Evolutionary conservation across 768 basidiomycete species (phyloP).

Genomic region (Phylloporus arenicola): DNA sequence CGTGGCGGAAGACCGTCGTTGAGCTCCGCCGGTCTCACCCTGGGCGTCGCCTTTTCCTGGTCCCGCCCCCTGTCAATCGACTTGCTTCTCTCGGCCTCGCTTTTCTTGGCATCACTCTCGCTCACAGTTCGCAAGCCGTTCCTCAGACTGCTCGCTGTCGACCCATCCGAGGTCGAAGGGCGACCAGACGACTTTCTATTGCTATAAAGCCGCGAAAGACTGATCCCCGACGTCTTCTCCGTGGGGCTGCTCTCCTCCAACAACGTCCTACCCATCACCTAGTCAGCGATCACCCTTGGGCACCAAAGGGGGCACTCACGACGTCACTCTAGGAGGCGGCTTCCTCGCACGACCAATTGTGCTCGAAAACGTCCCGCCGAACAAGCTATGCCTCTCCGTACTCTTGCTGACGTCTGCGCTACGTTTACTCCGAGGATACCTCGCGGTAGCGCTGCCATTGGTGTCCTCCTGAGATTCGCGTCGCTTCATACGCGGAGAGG

Average conservation of each 20-base stretch:
- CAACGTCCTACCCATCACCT: constrained; percentile 20
- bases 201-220: constrained; percentile 43
- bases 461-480: constrained; percentile 24
- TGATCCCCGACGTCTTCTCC: constrained; percentile 45
- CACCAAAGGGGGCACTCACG: constrained; percentile 37
- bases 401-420: constrained; percentile 42
- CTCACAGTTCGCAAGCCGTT: constrained; percentile 18
- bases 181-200: constrained; percentile 41
- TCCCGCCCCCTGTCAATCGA: constrained; percentile 19
- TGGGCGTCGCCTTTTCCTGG: constrained; percentile 17
- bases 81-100: constrained; percentile 21
- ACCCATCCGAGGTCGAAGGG: constrained; percentile 39
- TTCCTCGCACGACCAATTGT: constrained; percentile 68
- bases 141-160: constrained; percentile 19
- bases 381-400: constrained; percentile 73
- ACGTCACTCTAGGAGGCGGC: constrained; percentile 69
- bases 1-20: constrained; percentile 41
- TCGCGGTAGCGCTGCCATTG: constrained; percentile 12
- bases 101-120: constrained; percentile 17
- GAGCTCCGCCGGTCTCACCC: constrained; percentile 19
- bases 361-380: constrained; percentile 60
- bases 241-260: constrained; percentile 31
- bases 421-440: constrained; percentile 45
- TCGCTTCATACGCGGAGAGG: constrained; percentile 18
- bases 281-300: neutral